phyloP scores from a whole-genome alignment of 78 protist species.

The Planoprotostelium fungivorum region DNA sequence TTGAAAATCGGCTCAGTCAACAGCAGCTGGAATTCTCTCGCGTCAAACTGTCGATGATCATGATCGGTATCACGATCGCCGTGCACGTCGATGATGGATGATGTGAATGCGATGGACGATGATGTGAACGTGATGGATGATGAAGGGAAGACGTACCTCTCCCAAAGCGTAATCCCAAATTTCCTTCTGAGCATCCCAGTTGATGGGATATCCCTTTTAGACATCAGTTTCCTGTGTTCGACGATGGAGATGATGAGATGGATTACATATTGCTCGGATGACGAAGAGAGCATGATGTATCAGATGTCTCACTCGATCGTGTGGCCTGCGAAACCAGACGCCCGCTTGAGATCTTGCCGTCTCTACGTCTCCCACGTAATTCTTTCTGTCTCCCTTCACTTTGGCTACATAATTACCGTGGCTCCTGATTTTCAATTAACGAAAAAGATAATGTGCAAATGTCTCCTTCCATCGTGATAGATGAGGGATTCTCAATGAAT shows the following conservation, averaged over 20 bases:
- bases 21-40: not conserved
- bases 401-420: conserved; percentile 33
- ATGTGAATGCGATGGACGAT: not conserved
- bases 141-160: conserved; percentile 57
- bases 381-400: conserved; percentile 21
- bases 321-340: not conserved
- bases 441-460: too few relatives aligned
- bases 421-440: not conserved
- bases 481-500: conserved; percentile 17
- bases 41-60: not conserved
- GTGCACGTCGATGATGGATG: too few relatives aligned
- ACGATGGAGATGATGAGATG: conserved; percentile 6
- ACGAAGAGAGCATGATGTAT: too few relatives aligned
- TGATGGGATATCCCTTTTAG: conserved; percentile 63
- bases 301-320: not conserved
- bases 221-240: conserved; percentile 34
- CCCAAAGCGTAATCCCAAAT: conserved; percentile 58
- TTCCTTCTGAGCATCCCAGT: conserved; percentile 59
- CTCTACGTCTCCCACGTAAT: conserved; percentile 26
- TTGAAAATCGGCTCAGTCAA: not conserved
- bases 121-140: not conserved
- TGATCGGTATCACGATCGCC: too few relatives aligned
- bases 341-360: not conserved
- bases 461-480: too few relatives aligned
- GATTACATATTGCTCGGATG: too few relatives aligned